These are phyloP conservation scores for Citrullus mucosospermus DNA, from an alignment of 306 rosid species.

Conservation along the genomic window DNA sequence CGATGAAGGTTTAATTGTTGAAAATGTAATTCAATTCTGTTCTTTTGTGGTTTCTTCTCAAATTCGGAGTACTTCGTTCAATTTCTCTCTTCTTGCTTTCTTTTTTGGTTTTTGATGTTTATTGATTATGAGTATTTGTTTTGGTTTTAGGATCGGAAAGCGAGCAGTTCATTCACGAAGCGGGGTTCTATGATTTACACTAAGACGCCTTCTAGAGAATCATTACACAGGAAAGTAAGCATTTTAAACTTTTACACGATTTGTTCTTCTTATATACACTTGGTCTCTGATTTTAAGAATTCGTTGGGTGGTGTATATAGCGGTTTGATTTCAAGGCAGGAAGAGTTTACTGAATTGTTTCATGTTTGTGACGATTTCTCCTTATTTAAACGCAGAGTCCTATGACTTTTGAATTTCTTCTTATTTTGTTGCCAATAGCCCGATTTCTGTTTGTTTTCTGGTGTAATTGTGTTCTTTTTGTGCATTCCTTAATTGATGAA, in stretches of 20 bases:
- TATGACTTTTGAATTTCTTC: background rate
- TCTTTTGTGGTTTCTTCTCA: background rate
- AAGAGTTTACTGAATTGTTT: background rate
- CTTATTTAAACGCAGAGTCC: background rate
- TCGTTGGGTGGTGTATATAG: background rate
- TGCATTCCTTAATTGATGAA: background rate
- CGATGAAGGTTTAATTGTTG: background rate
- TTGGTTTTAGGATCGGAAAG: constrained; percentile 66
- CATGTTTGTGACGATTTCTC: background rate
- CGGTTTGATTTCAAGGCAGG: background rate
- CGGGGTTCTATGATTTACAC: constrained; percentile 84
- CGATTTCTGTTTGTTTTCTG: background rate
- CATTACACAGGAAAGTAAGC: constrained; percentile 49
- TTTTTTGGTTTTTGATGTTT: background rate
- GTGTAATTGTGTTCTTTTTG: background rate
- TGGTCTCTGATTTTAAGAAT: background rate
- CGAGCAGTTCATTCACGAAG: constrained; percentile 72
- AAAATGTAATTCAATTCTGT: background rate
- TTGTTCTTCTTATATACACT: background rate
- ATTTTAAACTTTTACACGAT: background rate
- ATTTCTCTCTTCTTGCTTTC: background rate
- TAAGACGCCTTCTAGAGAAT: constrained; percentile 81
- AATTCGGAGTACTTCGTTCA: background rate
- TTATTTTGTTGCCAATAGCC: background rate
- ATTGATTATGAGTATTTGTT: constrained; percentile 2